A percentile compares a stretch with the other conserved stretches of the same genome.
These are phyloP conservation scores for Trichophyton rubrum DNA, from an alignment of 2,329 filamentous ascomycete genomes.

Conservation along the genomic window DNA sequence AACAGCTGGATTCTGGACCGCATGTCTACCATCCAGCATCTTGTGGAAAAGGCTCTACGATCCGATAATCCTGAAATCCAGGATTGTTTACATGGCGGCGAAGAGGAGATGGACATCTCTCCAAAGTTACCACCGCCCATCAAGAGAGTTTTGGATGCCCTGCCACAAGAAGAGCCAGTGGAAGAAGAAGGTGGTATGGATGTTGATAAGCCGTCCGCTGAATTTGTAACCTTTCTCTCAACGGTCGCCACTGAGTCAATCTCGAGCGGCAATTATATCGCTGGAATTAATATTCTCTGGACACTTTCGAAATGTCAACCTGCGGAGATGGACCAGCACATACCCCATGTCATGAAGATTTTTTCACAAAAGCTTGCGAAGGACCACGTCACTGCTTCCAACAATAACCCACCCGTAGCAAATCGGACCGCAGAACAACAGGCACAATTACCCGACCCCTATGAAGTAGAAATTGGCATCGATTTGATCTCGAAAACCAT, in stretches of 20 bases:
- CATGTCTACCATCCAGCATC: slow-evolving; percentile 65
- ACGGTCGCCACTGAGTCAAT: slow-evolving; percentile 80
- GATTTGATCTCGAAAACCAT: slow-evolving; percentile 90
- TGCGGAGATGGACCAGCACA: slow-evolving; percentile 78
- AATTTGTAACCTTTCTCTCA: slow-evolving; percentile 75
- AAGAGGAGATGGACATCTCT: slow-evolving; percentile 56
- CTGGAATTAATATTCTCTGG: slow-evolving; percentile 88
- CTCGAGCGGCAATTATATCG: slow-evolving; percentile 65
- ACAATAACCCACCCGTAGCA: slow-evolving; percentile 37
- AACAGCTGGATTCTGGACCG: slow-evolving; percentile 83
- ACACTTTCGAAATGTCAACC: slow-evolving; percentile 76
- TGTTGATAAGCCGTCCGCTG: slow-evolving; percentile 61
- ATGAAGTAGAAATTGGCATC: slow-evolving; percentile 79
- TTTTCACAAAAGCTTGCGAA: slow-evolving; percentile 83
- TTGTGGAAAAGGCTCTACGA: slow-evolving; percentile 77
- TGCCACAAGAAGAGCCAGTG: slow-evolving; percentile 65
- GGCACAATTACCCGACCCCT: slow-evolving; percentile 41
- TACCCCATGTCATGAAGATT: slow-evolving; percentile 79
- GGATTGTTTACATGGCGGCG: slow-evolving; percentile 69
- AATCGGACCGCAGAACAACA: slow-evolving; percentile 19
- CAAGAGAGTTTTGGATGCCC: slow-evolving; percentile 71
- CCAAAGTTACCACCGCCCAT: slow-evolving; percentile 63
- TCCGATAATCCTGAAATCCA: slow-evolving; percentile 87
- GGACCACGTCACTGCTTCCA: slow-evolving; percentile 72
- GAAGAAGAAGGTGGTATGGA: slow-evolving; percentile 79